phyloP scores from a whole-genome alignment of 2,329 filamentous ascomycete species.

The Scolecobasidium constrictum region DNA sequence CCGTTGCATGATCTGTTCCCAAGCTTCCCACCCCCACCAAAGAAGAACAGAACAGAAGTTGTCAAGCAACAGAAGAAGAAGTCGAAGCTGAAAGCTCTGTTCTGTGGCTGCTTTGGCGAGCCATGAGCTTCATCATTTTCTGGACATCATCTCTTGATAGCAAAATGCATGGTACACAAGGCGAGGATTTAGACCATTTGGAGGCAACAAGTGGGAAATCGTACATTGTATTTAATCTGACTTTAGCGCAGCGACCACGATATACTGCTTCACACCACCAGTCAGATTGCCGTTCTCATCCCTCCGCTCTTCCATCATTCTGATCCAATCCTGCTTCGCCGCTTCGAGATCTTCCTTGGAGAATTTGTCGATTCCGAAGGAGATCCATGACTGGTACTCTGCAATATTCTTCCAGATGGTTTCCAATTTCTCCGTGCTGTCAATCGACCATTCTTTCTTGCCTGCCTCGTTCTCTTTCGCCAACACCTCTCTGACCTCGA shows the following conservation, averaged over 20 bases:
- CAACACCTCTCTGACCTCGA: not conserved
- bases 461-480: too few relatives aligned
- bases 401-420: not conserved
- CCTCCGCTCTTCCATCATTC: not conserved
- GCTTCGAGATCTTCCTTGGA: not conserved
- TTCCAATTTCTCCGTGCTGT: not conserved
- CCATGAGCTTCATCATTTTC: too few relatives aligned
- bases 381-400: not conserved
- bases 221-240: too few relatives aligned
- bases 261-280: not conserved
- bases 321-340: not conserved
- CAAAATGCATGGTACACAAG: too few relatives aligned
- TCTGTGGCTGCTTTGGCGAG: not conserved
- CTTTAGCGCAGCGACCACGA: not conserved
- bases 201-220: too few relatives aligned
- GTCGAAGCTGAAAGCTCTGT: not conserved
- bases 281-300: not conserved
- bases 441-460: not conserved
- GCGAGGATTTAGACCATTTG: too few relatives aligned
- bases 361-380: not conserved
- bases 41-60: not conserved
- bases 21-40: not conserved
- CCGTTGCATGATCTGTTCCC: not conserved
- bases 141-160: too few relatives aligned
- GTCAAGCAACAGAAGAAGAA: not conserved